A percentile compares a stretch with the other conserved stretches of the same genome.
phyloP scores from a whole-genome alignment of 2,329 filamentous ascomycete genomes.

The Aspergillus sp. region DNA sequence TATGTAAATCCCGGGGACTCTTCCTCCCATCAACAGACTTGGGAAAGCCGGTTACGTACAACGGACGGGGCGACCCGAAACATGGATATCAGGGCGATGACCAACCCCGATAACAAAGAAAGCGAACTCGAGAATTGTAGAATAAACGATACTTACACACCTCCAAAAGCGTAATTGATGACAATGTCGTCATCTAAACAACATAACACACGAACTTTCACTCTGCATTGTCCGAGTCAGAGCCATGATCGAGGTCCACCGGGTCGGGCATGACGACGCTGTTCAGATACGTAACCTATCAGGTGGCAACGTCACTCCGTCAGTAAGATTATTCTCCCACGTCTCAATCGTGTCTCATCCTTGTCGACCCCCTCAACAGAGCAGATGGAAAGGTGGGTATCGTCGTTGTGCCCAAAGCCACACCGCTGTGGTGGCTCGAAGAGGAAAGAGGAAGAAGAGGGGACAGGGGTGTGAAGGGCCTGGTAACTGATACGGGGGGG shows the following conservation, averaged over 20 bases:
- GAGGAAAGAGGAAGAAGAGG: constrained; percentile 15
- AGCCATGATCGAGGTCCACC: constrained; percentile 41
- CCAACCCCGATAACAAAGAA: background rate
- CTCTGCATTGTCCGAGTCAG: constrained; percentile 15
- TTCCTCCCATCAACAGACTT: background rate
- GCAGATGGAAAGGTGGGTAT: constrained; percentile 14
- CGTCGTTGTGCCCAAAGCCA: constrained; percentile 13
- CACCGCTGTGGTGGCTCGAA: constrained; percentile 19
- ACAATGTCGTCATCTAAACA: background rate
- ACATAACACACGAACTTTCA: background rate
- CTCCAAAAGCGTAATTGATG: constrained; percentile 6
- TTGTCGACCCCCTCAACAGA: constrained; percentile 9
- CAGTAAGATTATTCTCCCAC: constrained; percentile 16
- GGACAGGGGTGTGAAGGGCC: constrained; percentile 10
- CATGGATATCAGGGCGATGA: background rate
- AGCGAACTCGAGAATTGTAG: background rate
- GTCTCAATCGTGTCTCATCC: constrained; percentile 1
- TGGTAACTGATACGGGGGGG: constrained; percentile 12
- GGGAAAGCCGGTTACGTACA: constrained; percentile 5
- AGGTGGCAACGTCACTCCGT: constrained; percentile 19
- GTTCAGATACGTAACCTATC: constrained; percentile 68
- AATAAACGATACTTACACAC: constrained; percentile 7
- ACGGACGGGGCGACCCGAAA: background rate
- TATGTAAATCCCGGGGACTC: background rate
- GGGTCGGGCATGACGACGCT: constrained; percentile 71